Evolutionary conservation across 2,329 filamentous ascomycete genomes (phyloP), one percentile per base, ranked within the genome.

Genomic region (Scedosporium aurantiacum): DNA sequence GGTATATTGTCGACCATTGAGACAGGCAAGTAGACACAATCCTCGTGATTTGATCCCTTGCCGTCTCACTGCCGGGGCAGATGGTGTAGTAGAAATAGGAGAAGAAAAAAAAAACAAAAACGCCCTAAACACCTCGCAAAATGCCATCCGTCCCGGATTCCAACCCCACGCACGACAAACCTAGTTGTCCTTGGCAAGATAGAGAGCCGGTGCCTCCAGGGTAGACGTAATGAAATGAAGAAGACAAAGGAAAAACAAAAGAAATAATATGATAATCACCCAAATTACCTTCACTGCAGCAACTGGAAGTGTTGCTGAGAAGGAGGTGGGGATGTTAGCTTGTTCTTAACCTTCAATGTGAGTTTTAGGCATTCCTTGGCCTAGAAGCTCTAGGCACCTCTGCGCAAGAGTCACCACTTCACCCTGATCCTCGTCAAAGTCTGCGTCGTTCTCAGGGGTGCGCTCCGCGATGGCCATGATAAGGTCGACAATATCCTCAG

Each of bases 381-480:
- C 90, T 40, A 96, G 77, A 3, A 96, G 81, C 74, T 97, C 93
- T 47, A 97, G 80, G 72, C 91, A 97, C 67, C 91, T 84, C 69
- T 93, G 89, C 25, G 94, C 93, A 67, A 99, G 83, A 66, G 87
- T 91, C 65, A 97, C 90, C 54, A 97, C 92, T 73, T 97, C 93
- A 62, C 88, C 90, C 72, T 97, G 92, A 55, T 94, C 92, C 63
- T 96, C 91, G 57, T 88, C 90, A 65, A 87, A 87, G 67, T 92
- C 90, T 65, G 91, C 89, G 63, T 96, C 91, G 0, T 89, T 88
- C 68, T 96, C 91, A 64, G 96, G 82, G 67, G 89, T 90, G 70
- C 87, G 89, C 70, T 93, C 62, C 21, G 91, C 90, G 70, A 99
- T 97, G 65, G 85, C 84, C 72, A 89, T 90, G 64, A 97, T 94